phyloP scores from a whole-genome alignment of 2,329 filamentous ascomycete species.

The Rhinocladiella similis region DNA sequence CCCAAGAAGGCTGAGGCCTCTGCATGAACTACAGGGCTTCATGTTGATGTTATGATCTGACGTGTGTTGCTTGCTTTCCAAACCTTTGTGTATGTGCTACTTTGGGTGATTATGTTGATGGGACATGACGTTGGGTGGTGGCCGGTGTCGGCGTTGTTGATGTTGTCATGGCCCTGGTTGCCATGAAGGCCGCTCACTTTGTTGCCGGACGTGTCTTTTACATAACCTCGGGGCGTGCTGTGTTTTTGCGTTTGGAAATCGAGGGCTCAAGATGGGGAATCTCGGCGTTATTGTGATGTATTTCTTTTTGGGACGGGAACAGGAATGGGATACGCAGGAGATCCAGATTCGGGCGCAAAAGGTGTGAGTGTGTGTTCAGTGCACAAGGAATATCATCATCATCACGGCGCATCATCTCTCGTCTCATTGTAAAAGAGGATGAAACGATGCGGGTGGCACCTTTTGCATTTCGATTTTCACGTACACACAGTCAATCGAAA shows the following conservation, averaged over 20 bases:
- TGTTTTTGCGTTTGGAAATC: not conserved
- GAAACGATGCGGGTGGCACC: conserved; percentile 12
- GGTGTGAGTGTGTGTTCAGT: not conserved
- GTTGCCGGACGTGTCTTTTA: not conserved
- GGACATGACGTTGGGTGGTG: conserved; percentile 4
- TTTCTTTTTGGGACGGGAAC: not conserved
- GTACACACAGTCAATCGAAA: not conserved
- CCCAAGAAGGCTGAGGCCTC: conserved; percentile 41
- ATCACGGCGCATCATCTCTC: not conserved
- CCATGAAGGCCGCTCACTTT: not conserved
- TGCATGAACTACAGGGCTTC: conserved; percentile 21
- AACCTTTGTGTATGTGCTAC: conserved; percentile 10
- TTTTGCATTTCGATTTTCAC: conserved; percentile 28
- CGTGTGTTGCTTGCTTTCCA: conserved; percentile 23
- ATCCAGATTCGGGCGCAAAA: not conserved
- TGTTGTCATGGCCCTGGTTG: not conserved
- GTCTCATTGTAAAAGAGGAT: conserved; percentile 15
- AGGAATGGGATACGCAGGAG: not conserved
- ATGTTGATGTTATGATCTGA: conserved; percentile 27
- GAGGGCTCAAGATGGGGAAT: not conserved
- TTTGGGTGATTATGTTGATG: conserved; percentile 16
- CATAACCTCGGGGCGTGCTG: not conserved
- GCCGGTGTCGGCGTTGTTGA: not conserved
- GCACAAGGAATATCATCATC: not conserved
- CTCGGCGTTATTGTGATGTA: not conserved